These are phyloP conservation scores for Fusarium pilosicola DNA, from an alignment of 2,329 filamentous ascomycete species.

Conservation along the genomic window DNA sequence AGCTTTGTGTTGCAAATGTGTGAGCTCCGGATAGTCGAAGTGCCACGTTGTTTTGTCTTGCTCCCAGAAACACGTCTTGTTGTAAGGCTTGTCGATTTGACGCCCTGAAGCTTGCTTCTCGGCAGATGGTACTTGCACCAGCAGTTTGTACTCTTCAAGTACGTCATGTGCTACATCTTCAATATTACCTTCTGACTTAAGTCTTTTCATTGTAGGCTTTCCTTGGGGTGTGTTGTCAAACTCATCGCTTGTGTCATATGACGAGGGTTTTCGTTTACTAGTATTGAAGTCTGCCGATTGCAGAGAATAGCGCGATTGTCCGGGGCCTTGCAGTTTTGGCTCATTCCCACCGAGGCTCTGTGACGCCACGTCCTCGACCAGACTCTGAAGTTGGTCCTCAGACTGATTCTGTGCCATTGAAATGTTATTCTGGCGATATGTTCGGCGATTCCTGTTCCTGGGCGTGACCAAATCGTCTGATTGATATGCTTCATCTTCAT, in stretches of 20 bases:
- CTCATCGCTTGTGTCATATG: conserved; percentile 63
- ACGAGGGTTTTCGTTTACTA: conserved; percentile 66
- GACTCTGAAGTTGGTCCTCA: conserved; percentile 60
- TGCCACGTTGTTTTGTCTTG: conserved; percentile 67
- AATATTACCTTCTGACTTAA: conserved; percentile 61
- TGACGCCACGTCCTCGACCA: conserved; percentile 63
- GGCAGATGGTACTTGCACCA: conserved; percentile 62
- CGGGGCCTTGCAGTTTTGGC: conserved; percentile 23
- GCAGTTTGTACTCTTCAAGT: conserved; percentile 57
- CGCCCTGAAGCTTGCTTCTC: conserved; percentile 61
- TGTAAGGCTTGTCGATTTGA: conserved; percentile 66
- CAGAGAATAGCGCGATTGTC: conserved; percentile 38
- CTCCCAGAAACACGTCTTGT: conserved; percentile 68
- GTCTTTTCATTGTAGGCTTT: conserved; percentile 64
- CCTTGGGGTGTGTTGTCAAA: conserved; percentile 50
- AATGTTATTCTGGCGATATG: conserved; percentile 41
- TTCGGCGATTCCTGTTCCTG: conserved; percentile 41
- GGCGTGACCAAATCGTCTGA: conserved; percentile 53
- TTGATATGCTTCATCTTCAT: conserved; percentile 55
- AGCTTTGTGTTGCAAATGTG: conserved; percentile 65
- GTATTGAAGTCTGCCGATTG: conserved; percentile 54
- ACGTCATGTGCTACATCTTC: conserved; percentile 49
- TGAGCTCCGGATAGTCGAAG: conserved; percentile 72
- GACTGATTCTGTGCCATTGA: conserved; percentile 58
- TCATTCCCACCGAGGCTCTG: conserved; percentile 65